Conservation (phyloP, 2,329 filamentous ascomycete genomes). For the Aspergillus pseudoterreus region DNA sequence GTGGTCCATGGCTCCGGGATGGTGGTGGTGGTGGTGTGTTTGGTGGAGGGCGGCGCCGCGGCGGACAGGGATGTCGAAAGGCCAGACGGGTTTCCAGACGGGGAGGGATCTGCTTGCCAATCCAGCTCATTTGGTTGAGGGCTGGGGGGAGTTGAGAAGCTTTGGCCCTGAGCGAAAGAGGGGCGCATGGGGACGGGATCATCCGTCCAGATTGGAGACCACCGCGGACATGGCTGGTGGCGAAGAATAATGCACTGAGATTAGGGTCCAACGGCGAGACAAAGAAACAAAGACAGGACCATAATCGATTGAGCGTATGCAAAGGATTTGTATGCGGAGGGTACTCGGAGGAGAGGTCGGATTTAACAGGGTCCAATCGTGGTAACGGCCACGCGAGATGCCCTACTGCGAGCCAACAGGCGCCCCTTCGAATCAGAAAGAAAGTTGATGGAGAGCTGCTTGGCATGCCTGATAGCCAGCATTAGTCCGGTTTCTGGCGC, state of each 20-base stretch:
- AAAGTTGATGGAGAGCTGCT: slow-evolving; percentile 5
- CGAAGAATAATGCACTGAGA: no score
- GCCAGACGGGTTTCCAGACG: not conserved
- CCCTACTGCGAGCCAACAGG: not conserved
- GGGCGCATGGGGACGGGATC: not conserved
- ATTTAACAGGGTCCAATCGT: not conserved
- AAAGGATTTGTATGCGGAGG: no score
- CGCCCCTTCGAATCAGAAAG: slow-evolving; percentile 8
- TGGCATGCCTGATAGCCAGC: slow-evolving; percentile 8
- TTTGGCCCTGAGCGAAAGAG: not conserved
- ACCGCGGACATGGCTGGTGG: no score
- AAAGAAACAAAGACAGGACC: no score
- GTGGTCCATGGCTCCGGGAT: not conserved
- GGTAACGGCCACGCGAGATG: slow-evolving; percentile 1
- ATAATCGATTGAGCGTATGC: no score
- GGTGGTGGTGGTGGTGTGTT: not conserved
- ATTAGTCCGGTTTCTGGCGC: slow-evolving; percentile 10
- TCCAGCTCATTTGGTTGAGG: not conserved
- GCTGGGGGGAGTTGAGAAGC: not conserved
- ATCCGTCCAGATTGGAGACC: not conserved
- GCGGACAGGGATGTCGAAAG: not conserved
- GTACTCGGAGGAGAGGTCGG: no score
- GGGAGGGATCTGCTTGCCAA: not conserved
- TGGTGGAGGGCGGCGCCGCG: not conserved
- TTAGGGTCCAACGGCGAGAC: no score